phyloP scores from a whole-genome alignment of 805 yeast species.

The Saccharomycopsis synnaedendra region DNA sequence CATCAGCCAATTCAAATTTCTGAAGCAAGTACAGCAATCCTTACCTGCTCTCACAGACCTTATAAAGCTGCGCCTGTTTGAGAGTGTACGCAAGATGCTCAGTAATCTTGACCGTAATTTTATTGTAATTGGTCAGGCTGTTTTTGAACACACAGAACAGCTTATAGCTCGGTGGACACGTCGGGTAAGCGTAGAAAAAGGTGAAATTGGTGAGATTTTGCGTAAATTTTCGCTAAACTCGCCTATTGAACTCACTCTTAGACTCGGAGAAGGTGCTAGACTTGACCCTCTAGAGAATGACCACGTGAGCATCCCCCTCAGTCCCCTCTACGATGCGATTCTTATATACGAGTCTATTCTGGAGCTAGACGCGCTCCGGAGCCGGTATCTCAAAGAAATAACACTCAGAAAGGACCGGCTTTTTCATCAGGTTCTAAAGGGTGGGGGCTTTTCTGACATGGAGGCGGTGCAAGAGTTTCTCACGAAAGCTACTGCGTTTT shows the following conservation, averaged over 20 bases:
- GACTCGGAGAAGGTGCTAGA: slow-evolving; percentile 36
- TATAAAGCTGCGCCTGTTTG: slow-evolving; percentile 65
- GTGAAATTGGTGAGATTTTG: slow-evolving; percentile 29
- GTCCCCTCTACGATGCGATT: slow-evolving; percentile 73
- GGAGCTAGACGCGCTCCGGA: slow-evolving; percentile 47
- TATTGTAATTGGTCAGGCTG: slow-evolving; percentile 30
- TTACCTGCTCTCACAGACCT: slow-evolving; percentile 65
- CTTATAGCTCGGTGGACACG: slow-evolving; percentile 53
- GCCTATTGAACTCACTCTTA: slow-evolving; percentile 68
- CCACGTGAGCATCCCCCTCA: slow-evolving; percentile 40
- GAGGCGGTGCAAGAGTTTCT: slow-evolving; percentile 45
- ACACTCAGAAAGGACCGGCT: slow-evolving; percentile 57
- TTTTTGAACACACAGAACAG: slow-evolving; percentile 40
- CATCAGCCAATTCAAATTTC: slow-evolving; percentile 57
- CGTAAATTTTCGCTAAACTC: slow-evolving; percentile 65
- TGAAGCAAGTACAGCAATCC: slow-evolving; percentile 60
- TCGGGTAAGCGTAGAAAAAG: slow-evolving; percentile 26
- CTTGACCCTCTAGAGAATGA: slow-evolving; percentile 40
- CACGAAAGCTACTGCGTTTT: slow-evolving; percentile 59
- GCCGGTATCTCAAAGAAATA: slow-evolving; percentile 61
- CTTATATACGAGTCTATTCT: slow-evolving; percentile 70
- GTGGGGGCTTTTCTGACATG: slow-evolving; percentile 25
- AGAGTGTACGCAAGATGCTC: slow-evolving; percentile 55
- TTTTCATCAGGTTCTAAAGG: slow-evolving; percentile 50
- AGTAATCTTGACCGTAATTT: slow-evolving; percentile 52